Base-by-base conservation (phyloP, 1,284 basidiomycete species). In the Tilletiopsis washingtonensis region DNA sequence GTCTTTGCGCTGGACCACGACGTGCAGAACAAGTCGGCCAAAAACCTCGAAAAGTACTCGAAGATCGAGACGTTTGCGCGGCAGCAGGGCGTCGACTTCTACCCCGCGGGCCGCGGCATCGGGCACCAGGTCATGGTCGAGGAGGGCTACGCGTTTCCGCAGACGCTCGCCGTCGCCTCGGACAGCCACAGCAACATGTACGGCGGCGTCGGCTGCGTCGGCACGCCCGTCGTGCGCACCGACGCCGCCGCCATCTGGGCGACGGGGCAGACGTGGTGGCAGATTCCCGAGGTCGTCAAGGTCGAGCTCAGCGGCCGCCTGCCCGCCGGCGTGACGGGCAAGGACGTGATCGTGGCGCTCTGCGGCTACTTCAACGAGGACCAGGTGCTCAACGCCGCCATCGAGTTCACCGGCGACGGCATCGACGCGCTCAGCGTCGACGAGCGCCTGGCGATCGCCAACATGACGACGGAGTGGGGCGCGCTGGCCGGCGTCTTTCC, bases 181-280 rank as follows among this genome's bases (percentile, higher is more conserved):
- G 93, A 99, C 76, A 90, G 86, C 69, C 93, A 99, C 75, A 90
- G 86, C 63, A 99, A 99, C 75, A 94, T 94, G 87, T 99, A 99
- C 70, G 93, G 93, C 25, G 93, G 93, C 45, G 88, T 99, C 1
- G 93, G 91, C 2, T 94, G 91, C 67, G 82, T 99, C 5, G 93
- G 93, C 6, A 99, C 93, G 0, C 91, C 93, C 1, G 94, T 98
- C 21, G 76, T 77, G 7, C 61, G 93, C 57, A 67, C 75, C 19
- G 89, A 91, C 61, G 88, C 88, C 17, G 89, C 89, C 0, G 91
- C 93, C 2, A 83, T 99, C 17, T 99, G 93, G 93, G 91, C 94
- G 2, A 98, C 94, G 0, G 90, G 93, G 38, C 90, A 90, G 75
- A 98, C 94, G 3, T 99, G 93, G 93, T 98, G 93, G 94, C 93